Evolutionary conservation across 495 filamentous ascomycete species (phyloP).

Genomic region (Aspergillus homomorphus): DNA sequence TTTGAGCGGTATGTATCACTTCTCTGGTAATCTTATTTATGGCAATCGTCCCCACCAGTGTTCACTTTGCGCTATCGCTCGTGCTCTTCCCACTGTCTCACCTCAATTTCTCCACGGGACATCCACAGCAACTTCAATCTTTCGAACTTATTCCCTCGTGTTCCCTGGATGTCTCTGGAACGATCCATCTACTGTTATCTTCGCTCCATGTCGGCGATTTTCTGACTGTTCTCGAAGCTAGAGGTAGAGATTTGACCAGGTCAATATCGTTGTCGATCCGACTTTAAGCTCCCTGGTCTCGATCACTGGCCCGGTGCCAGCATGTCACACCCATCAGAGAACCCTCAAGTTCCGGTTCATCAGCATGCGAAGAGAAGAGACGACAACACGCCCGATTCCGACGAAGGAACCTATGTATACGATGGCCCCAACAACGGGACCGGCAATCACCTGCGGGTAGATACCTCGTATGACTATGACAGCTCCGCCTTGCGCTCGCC

Average conservation of each 20-base stretch:
- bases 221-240: neutral
- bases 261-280: neutral
- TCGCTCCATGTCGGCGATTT: neutral
- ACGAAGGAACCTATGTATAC: constrained; percentile 38
- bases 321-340: constrained; percentile 55
- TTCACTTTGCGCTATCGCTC: constrained; percentile 6
- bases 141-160: neutral
- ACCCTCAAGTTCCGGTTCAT: constrained; percentile 29
- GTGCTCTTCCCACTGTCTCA: constrained; percentile 8
- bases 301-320: constrained; percentile 34
- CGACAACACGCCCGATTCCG: constrained; percentile 34
- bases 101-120: constrained; percentile 1
- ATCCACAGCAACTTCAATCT: neutral
- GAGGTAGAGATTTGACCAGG: neutral
- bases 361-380: constrained; percentile 24
- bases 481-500: constrained; percentile 38
- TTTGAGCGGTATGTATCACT: constrained; percentile 8
- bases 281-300: neutral
- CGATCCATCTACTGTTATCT: neutral
- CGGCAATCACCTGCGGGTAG: constrained; percentile 30
- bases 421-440: constrained; percentile 24
- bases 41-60: neutral
- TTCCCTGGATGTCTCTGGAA: neutral
- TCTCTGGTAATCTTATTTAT: neutral
- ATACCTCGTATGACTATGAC: constrained; percentile 34